These are phyloP conservation scores for Penicillium griseofulvum DNA, from an alignment of 2,329 filamentous ascomycete genomes.

Conservation along the genomic window DNA sequence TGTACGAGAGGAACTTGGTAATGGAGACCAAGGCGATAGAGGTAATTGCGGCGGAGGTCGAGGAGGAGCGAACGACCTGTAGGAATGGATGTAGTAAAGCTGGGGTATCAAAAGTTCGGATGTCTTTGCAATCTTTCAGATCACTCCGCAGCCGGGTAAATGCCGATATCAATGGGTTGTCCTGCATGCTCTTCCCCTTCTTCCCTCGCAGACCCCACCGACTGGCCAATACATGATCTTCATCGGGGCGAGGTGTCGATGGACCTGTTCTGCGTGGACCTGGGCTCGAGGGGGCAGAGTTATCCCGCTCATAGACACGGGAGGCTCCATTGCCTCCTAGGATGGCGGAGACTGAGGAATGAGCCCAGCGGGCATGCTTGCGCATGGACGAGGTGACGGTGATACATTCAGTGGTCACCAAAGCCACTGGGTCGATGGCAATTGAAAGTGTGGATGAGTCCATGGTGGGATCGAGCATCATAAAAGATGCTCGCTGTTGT, in stretches of 20 bases:
- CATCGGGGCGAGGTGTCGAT: conserved; percentile 30
- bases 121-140: conserved; percentile 84
- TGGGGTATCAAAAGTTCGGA: conserved; percentile 82
- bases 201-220: conserved; percentile 92
- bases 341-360: conserved; percentile 94
- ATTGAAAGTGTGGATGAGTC: conserved; percentile 59
- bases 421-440: conserved; percentile 82
- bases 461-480: conserved; percentile 31
- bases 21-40: conserved; percentile 90
- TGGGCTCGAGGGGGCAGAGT: conserved; percentile 39
- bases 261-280: conserved; percentile 29
- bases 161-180: conserved; percentile 92
- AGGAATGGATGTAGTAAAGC: conserved; percentile 89
- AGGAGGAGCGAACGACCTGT: conserved; percentile 93
- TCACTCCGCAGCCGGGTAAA: conserved; percentile 89
- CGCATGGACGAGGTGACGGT: conserved; percentile 97
- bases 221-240: conserved; percentile 61
- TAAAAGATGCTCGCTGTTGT: conserved; percentile 23
- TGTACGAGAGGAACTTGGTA: conserved; percentile 94
- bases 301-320: conserved; percentile 46
- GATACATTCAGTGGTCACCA: conserved; percentile 98
- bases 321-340: conserved; percentile 66
- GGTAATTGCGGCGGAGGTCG: conserved; percentile 93
- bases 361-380: conserved; percentile 92
- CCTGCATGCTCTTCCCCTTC: conserved; percentile 95